Base-by-base conservation (phyloP, 768 basidiomycete genomes). In the Tricholoma flavovirens region DNA sequence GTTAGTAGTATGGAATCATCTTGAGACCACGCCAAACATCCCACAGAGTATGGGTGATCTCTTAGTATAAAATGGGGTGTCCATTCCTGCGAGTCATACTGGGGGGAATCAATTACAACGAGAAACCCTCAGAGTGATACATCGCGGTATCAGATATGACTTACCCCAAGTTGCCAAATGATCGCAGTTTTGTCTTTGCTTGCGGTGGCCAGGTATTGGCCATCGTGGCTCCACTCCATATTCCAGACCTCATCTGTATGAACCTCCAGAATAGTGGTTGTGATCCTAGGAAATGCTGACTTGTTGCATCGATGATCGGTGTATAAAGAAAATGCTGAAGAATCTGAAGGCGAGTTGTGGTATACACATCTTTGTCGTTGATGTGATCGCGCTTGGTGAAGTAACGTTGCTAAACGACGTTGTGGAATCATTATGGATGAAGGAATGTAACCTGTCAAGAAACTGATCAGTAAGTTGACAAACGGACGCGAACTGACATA, bases 231-330 rank as follows among this genome's bases (percentile, higher is more conserved):
- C 95, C 95, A 99, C 67, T 88, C 88, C 57, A 98, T 71, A 66
- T 89, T 86, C 95, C 96, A 98, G 42, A 99, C 94, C 68, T 99
- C 93, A 66, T 98, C 92, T 10, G 77, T 80, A 70, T 98, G 96
- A 29, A 87, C 90, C 45, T 86, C 82, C 57, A 98, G 74, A 51
- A 94, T 86, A 22, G 88, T 87, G 3, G 92, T 94, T 11, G 90
- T 94, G 22, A 87, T 76, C 45, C 83, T 81, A 6, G 97, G 97
- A 73, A 99, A 98, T 38, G 81, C 81, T 24, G 82, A 80, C 65
- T 86, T 81, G 59, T 85, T 82, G 72, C 95, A 97, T 52, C 81
- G 73, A 66, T 96, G 93, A 69, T 99, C 94, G 49, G 80, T 78
- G 65, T 93, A 92, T 49, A 99, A 73, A n/a, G 93, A 92, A 67